Evolutionary conservation across 768 basidiomycete species (phyloP), one percentile per base, ranked within the genome.

Genomic region (Boletus pseudo-olivaceus): DNA sequence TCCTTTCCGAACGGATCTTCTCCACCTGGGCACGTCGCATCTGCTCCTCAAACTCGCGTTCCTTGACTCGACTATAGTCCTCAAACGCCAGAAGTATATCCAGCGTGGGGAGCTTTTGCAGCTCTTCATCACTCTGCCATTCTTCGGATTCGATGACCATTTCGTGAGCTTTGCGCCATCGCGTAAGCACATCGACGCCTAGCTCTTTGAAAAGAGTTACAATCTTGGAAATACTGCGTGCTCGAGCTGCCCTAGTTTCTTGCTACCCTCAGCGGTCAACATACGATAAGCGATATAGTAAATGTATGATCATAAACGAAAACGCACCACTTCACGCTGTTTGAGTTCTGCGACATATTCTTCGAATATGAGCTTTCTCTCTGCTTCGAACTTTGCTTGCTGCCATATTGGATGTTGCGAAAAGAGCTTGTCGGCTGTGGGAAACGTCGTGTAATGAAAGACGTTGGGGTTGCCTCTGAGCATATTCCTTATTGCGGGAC

Each of bases 81-180:
- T 99, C 97, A 61, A 94, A 98, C 1, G 93, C 90, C 35, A 90
- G 81, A 23, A 99, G 78, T 54, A 98, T 89, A 65, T 98, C 97
- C 35, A 98, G 78, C 2, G 88, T 88, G 11, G 96, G 96, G 39
- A 98, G 78, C 63, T 81, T 85, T 58, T 82, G 87, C 47, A 99
- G 75, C 57, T 93, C 89, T 1, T 76, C 61, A 62, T 98, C 93
- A 27, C 73, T 70, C 42, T 79, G 81, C 87, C 90, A 99, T 43
- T 88, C 87, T 0, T 85, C 80, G 2, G 92, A 90, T 19, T 86
- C 84, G 9, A 83, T 64, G 37, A 99, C 81, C 58, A 88, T 76
- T 17, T 82, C 79, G 60, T 90, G 88, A 1, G 94, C 93, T 54
- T 83, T 81, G 47, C 90, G 81, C 94, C 96, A 99, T 20, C 92